These are phyloP conservation scores for Sinapis alba DNA, from an alignment of 441 rosid genomes.

Conservation along the genomic window DNA sequence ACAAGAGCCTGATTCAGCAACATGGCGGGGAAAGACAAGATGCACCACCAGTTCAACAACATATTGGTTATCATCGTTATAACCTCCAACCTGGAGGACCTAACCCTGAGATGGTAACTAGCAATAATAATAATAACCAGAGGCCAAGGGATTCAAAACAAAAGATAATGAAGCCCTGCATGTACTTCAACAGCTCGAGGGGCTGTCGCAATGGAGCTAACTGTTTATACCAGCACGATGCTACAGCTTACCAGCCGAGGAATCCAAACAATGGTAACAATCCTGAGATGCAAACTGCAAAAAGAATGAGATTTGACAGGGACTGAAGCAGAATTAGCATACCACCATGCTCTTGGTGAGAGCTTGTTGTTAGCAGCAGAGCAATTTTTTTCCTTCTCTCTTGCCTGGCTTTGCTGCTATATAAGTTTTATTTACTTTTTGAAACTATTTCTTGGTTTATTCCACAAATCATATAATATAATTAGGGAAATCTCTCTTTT, in stretches of 20 bases:
- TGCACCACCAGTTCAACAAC: constrained; percentile 45
- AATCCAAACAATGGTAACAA: constrained; percentile 38
- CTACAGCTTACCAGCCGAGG: constrained; percentile 56
- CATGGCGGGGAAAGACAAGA: constrained; percentile 93
- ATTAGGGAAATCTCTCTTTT: not conserved
- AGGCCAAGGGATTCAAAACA: constrained; percentile 56
- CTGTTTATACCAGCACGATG: constrained; percentile 82
- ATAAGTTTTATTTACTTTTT: constrained; percentile 28
- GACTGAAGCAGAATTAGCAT: constrained; percentile 61
- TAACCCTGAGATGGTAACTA: constrained; percentile 51
- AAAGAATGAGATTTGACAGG: constrained; percentile 94
- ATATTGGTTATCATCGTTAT: constrained; percentile 43
- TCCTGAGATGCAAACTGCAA: constrained; percentile 57
- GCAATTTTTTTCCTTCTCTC: constrained; percentile 21
- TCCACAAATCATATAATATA: constrained; percentile 1
- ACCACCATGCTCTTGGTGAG: constrained; percentile 31
- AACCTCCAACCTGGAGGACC: constrained; percentile 48
- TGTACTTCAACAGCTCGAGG: constrained; percentile 82
- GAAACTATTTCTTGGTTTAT: constrained; percentile 3
- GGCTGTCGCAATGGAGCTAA: constrained; percentile 95
- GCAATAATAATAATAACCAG: constrained; percentile 44
- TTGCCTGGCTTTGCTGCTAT: constrained; percentile 40
- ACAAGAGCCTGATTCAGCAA: constrained; percentile 92
- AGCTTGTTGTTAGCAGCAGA: constrained; percentile 36
- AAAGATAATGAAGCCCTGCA: constrained; percentile 87